Base-by-base conservation (phyloP, 2,329 filamentous ascomycete genomes). In the Blastomyces silverae region DNA sequence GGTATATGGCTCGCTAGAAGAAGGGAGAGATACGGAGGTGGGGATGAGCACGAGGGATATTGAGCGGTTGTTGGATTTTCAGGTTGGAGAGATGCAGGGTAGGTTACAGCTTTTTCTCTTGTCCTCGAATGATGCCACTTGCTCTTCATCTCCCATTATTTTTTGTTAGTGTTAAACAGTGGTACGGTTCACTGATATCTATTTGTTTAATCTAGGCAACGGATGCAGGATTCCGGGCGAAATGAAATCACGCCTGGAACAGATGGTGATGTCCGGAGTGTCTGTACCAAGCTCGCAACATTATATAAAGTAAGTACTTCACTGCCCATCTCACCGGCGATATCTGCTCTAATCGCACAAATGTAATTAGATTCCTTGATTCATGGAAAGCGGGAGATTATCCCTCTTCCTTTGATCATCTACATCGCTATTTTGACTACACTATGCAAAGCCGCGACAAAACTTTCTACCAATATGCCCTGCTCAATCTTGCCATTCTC, bases 341-440 rank as follows among this genome's bases (percentile, higher is more conserved):
- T 22, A n/a, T 28, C 11, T 50, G 17, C 8, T 20, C 58, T 22
- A n/a, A 61, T 61, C 42, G 22, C 22, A 34, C 15, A 25, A 64
- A 63, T 44, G 15, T 66, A 28, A 58, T 63, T 69, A 91, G 88
- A 70, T 97, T 96, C 73, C 86, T 97, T 17, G 92, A 99, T 75
- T 86, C 92, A 0, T 97, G 92, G 93, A 86, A 89, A 74, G 87
- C 91, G 3, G 93, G 93, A 4, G 92, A 97, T 76, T 95, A 93
- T 72, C 87, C 90, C 15, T 91, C 90, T 0, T 89, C 94, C 0
- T 94, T 97, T 73, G 93, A 99, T 72, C 88, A 88, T 69, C 82
- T 99, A 25, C 92, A 97, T 75, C 88, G 91, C 62, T 99, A 97
- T 76, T 99, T 97, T 71, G 94, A 99, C 75, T 97, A 96, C 76